These are phyloP conservation scores for Candida chilensis DNA, from an alignment of 805 yeast genomes.

Conservation along the genomic window DNA sequence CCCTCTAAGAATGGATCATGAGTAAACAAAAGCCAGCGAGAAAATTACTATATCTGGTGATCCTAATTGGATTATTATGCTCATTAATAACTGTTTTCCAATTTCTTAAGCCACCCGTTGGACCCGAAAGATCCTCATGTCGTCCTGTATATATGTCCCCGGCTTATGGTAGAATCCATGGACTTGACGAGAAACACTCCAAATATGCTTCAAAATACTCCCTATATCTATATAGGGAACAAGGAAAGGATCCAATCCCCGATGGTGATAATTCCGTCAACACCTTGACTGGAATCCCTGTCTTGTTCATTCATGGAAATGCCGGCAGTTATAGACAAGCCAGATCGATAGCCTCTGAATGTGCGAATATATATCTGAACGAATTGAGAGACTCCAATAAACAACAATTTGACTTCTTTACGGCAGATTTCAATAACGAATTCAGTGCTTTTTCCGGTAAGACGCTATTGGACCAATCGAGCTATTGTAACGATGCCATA, in stretches of 20 bases:
- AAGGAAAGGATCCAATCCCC: conserved; percentile 55
- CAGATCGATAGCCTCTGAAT: conserved; percentile 83
- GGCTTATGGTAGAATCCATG: conserved; percentile 65
- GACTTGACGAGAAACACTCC: conserved; percentile 65
- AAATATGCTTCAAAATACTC: conserved; percentile 74
- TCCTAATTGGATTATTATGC: too few species aligned
- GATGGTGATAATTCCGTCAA: conserved; percentile 6
- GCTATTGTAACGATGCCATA: conserved; percentile 83
- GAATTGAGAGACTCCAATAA: conserved; percentile 10
- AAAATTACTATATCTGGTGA: too few species aligned
- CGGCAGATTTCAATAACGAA: conserved; percentile 94
- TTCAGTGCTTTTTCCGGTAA: conserved; percentile 94
- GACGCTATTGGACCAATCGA: conserved; percentile 90
- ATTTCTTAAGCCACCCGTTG: too few species aligned
- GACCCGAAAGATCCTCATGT: too few species aligned
- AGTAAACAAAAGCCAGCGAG: too few species aligned
- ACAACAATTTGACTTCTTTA: conserved; percentile 68
- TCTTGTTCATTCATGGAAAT: conserved; percentile 91
- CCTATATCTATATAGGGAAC: conserved; percentile 82
- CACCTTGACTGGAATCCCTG: conserved; percentile 65
- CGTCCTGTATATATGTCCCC: conserved; percentile 74
- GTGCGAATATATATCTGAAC: conserved; percentile 46
- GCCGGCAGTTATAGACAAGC: conserved; percentile 92
- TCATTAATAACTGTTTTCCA: too few species aligned
- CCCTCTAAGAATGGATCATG: too few species aligned